phyloP scores from a whole-genome alignment of 805 yeast genomes.

The Candida silvicultrix region DNA sequence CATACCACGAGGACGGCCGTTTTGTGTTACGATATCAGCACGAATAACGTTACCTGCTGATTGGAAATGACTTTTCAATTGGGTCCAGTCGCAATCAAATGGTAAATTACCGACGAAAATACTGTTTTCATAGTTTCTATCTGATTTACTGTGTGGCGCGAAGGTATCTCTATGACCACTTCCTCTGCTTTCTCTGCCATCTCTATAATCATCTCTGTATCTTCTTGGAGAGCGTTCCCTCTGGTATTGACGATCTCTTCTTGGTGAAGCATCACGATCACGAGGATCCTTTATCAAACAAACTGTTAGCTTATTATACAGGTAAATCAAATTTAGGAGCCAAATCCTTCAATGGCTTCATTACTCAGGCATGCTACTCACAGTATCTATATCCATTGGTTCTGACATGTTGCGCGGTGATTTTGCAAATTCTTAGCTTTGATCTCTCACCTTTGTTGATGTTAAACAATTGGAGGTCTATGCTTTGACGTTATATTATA shows the following conservation, averaged over 20 bases:
- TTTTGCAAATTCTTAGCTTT: background rate
- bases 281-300: slow-evolving; percentile 15
- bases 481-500: background rate
- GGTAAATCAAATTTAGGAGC: no score
- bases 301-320: no score
- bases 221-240: slow-evolving; percentile 25
- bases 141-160: slow-evolving; percentile 28
- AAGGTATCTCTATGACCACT: slow-evolving; percentile 27
- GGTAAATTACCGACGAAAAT: slow-evolving; percentile 73
- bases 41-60: slow-evolving; percentile 59
- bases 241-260: slow-evolving; percentile 17
- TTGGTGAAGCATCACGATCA: slow-evolving; percentile 24
- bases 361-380: no score
- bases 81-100: slow-evolving; percentile 51
- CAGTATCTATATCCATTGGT: slow-evolving; percentile 3
- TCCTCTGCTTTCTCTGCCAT: slow-evolving; percentile 29
- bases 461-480: background rate
- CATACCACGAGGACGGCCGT: slow-evolving; percentile 84
- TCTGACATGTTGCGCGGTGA: background rate
- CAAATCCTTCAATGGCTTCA: no score
- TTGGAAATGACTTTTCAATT: slow-evolving; percentile 54
- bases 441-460: no score
- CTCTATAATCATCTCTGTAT: slow-evolving; percentile 34
- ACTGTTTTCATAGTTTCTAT: slow-evolving; percentile 61
- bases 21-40: slow-evolving; percentile 75